phyloP scores from a whole-genome alignment of 148 eudicot genomes.

The Rheum nobile region DNA sequence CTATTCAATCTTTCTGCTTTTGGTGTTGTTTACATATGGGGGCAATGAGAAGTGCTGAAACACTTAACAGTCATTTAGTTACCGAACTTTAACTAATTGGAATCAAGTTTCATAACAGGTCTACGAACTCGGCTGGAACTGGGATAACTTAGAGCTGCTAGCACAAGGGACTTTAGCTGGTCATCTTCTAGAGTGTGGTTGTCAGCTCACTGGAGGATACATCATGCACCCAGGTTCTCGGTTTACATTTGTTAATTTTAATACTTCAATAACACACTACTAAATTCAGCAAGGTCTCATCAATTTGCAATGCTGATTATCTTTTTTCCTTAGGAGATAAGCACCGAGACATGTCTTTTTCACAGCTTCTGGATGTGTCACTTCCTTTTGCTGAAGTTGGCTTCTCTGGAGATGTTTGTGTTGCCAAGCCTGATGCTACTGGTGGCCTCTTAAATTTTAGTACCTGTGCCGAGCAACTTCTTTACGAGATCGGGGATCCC shows the following conservation, averaged over 20 bases:
- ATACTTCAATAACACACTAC: background rate
- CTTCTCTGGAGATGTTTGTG: conserved; percentile 56
- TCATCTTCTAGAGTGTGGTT: conserved; percentile 95
- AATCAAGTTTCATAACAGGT: conserved; percentile 34
- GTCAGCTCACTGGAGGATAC: conserved; percentile 98
- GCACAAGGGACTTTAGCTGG: conserved; percentile 96
- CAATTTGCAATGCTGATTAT: background rate
- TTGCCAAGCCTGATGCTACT: conserved; percentile 73
- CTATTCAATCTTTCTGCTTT: background rate
- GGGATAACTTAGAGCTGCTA: conserved; percentile 60
- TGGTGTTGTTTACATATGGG: background rate
- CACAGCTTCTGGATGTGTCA: conserved; percentile 54
- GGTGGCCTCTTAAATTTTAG: conserved; percentile 69
- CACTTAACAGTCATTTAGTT: background rate
- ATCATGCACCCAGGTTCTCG: conserved; percentile 84
- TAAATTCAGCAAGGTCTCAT: background rate
- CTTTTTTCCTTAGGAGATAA: conserved; percentile 50
- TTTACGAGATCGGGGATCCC: conserved; percentile 90
- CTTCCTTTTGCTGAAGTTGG: conserved; percentile 88
- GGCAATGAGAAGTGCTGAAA: background rate
- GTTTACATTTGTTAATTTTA: background rate
- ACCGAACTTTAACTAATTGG: background rate
- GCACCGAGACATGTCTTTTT: conserved; percentile 51
- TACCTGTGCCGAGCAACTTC: conserved; percentile 93
- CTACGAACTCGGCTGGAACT: conserved; percentile 97